These are phyloP conservation scores for Suhomyces pyralidae DNA, from an alignment of 805 yeast genomes.

Conservation along the genomic window DNA sequence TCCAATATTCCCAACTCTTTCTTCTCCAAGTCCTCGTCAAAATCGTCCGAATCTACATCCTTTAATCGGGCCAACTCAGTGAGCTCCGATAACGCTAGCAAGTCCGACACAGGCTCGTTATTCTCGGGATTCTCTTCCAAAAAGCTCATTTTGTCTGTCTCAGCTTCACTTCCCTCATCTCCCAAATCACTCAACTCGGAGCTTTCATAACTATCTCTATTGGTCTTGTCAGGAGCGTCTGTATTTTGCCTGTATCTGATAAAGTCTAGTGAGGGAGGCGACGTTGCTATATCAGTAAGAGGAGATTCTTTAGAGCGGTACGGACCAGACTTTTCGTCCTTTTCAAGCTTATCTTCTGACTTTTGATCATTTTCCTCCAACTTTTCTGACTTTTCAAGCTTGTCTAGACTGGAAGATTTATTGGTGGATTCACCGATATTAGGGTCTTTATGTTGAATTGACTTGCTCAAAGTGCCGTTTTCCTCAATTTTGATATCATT, in stretches of 20 bases:
- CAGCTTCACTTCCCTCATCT: conserved; percentile 77
- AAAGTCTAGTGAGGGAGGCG: conserved; percentile 38
- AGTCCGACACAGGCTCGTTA: conserved; percentile 30
- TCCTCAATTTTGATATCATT: background rate
- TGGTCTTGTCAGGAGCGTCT: background rate
- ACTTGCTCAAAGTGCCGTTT: background rate
- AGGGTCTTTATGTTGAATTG: too few species aligned
- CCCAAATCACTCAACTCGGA: conserved; percentile 51
- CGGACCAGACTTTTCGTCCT: background rate
- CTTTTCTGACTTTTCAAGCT: too few species aligned
- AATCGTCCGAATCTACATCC: conserved; percentile 35
- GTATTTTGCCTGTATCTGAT: conserved; percentile 8
- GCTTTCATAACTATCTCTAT: conserved; percentile 29
- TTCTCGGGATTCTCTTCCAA: conserved; percentile 32
- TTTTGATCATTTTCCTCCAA: background rate
- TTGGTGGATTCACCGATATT: too few species aligned
- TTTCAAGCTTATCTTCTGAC: background rate
- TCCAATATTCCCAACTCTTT: background rate
- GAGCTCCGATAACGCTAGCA: conserved; percentile 39
- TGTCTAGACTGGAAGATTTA: too few species aligned
- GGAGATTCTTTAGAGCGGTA: conserved; percentile 33
- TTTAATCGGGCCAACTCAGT: conserved; percentile 40
- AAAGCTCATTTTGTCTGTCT: conserved; percentile 80
- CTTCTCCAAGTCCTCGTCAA: conserved; percentile 6
- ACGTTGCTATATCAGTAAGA: conserved; percentile 39